These are phyloP conservation scores for Albugo laibachii DNA, from an alignment of 352 stramenopile species.

Conservation along the genomic window DNA sequence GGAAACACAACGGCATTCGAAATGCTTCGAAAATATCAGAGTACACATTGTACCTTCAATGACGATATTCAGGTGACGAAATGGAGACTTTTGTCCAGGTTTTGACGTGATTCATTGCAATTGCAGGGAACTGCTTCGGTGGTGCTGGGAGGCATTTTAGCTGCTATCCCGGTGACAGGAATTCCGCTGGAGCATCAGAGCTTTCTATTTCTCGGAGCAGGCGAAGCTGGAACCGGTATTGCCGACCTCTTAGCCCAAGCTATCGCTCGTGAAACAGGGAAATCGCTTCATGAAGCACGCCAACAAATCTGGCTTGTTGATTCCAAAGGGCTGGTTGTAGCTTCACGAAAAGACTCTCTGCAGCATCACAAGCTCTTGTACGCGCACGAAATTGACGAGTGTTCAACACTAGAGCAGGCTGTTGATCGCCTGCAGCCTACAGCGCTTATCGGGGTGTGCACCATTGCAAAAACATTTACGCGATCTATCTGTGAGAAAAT, in stretches of 20 bases:
- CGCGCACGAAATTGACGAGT: conserved; percentile 53
- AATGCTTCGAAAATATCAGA: conserved; percentile 65
- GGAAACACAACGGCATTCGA: conserved; percentile 75
- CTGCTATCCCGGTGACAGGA: conserved; percentile 44
- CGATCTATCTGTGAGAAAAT: conserved; percentile 80
- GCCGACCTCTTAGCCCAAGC: conserved; percentile 83
- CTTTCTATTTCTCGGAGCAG: conserved; percentile 91
- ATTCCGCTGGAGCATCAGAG: conserved; percentile 81
- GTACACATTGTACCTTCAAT: conserved; percentile 84
- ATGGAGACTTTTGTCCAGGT: conserved; percentile 53
- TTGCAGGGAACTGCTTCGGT: conserved; percentile 40
- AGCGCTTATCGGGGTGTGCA: conserved; percentile 90
- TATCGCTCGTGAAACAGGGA: conserved; percentile 75
- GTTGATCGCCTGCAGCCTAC: conserved; percentile 81
- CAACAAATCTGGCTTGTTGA: conserved; percentile 87
- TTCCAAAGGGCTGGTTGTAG: conserved; percentile 74
- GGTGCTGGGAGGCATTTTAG: conserved; percentile 57
- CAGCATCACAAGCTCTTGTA: conserved; percentile 83
- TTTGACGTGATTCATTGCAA: conserved; percentile 41
- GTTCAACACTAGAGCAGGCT: conserved; percentile 40
- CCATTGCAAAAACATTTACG: conserved; percentile 81
- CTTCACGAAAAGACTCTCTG: conserved; percentile 49
- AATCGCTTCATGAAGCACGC: conserved; percentile 74
- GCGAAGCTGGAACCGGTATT: conserved; percentile 88
- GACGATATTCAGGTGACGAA: conserved; percentile 89